Conservation (phyloP, 2,329 filamentous ascomycete genomes). For the Phialocephala subalpina region DNA sequence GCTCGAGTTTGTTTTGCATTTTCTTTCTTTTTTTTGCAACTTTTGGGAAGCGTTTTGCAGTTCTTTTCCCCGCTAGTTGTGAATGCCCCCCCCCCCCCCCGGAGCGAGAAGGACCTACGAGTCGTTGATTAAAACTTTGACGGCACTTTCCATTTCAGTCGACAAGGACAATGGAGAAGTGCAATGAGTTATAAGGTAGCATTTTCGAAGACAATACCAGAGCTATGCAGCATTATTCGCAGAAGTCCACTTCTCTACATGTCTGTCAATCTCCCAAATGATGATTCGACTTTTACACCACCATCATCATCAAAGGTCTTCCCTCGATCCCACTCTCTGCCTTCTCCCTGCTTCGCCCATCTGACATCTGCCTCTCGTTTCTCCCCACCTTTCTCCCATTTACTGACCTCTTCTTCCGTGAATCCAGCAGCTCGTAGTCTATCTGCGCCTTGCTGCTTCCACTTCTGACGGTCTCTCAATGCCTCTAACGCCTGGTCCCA, state of each 20-base stretch:
- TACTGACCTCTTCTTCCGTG: slow-evolving; percentile 74
- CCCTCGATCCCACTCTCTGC: slow-evolving; percentile 72
- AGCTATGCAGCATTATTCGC: background rate
- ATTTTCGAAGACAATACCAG: background rate
- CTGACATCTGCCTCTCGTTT: slow-evolving; percentile 70
- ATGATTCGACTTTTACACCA: slow-evolving; percentile 47
- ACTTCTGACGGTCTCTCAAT: slow-evolving; percentile 79
- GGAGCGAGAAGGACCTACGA: no score
- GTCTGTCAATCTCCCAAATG: slow-evolving; percentile 40
- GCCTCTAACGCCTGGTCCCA: slow-evolving; percentile 86
- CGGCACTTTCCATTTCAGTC: no score
- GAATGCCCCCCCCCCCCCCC: no score
- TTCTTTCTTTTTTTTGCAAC: no score
- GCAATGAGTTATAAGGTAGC: background rate
- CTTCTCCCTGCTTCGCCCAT: slow-evolving; percentile 65
- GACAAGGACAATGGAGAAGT: no score
- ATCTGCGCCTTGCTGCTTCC: slow-evolving; percentile 78
- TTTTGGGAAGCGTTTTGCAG: no score
- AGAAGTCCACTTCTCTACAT: background rate
- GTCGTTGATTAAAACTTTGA: no score
- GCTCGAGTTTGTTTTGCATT: no score
- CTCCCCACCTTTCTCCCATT: slow-evolving; percentile 71
- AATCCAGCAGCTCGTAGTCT: slow-evolving; percentile 82
- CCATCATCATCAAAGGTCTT: slow-evolving; percentile 66
- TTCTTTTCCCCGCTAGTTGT: no score